Conservation (phyloP, 1,284 basidiomycete genomes). For the Albatrellus sp. region DNA sequence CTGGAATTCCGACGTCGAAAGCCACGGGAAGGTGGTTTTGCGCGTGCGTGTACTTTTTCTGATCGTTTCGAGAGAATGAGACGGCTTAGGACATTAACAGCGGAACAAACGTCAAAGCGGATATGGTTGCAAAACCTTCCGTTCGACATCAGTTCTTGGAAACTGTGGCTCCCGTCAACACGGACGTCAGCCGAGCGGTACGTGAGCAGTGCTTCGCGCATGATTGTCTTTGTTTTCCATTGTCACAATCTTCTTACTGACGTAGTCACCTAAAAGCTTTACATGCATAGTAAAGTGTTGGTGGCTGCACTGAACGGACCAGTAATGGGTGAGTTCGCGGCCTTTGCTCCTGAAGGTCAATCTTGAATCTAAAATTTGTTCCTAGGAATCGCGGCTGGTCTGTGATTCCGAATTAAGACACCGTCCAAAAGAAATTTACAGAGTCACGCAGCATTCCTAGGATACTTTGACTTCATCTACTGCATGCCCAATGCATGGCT, state of each 20-base stretch:
- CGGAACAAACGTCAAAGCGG: neutral
- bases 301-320: conserved; percentile 1
- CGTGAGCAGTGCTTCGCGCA: neutral
- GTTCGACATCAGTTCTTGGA: neutral
- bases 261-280: no score
- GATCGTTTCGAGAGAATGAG: neutral
- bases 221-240: neutral
- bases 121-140: neutral
- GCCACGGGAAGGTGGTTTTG: conserved; percentile 1
- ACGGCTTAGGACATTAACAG: neutral
- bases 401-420: neutral
- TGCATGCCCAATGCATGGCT: neutral
- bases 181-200: conserved; percentile 1
- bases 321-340: neutral
- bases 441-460: neutral
- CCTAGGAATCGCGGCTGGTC: neutral
- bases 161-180: neutral
- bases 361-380: neutral
- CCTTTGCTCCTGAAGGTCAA: neutral
- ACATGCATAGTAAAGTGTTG: neutral
- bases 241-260: neutral
- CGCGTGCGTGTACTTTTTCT: neutral
- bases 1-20: neutral
- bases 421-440: neutral
- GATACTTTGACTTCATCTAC: conserved; percentile 2